Conservation (phyloP, 108 stramenopile genomes). For the Cyclostephanos tholiformis region DNA sequence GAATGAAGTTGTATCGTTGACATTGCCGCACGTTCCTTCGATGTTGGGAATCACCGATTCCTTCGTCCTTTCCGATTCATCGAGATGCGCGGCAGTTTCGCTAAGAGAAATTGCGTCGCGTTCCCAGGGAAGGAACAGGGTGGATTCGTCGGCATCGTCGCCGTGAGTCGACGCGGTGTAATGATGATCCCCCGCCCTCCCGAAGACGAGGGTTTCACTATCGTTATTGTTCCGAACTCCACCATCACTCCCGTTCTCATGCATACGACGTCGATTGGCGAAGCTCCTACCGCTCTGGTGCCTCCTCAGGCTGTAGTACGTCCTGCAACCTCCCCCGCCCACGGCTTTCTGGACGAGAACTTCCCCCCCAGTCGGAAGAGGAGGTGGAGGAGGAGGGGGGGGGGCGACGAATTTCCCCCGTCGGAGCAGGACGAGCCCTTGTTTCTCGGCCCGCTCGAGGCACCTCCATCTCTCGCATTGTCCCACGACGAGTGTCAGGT, state of each 20-base stretch:
- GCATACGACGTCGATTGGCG: constrained; percentile 53
- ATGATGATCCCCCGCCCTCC: constrained; percentile 44
- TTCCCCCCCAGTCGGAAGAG: neutral
- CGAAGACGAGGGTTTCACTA: constrained; percentile 78
- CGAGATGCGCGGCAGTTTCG: neutral
- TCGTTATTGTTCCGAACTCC: constrained; percentile 16
- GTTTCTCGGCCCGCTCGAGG: constrained; percentile 57
- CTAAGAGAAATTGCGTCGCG: neutral
- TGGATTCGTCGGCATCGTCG: neutral
- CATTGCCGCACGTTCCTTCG: neutral
- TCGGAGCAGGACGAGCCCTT: constrained; percentile 62
- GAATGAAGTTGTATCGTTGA: constrained; percentile 12
- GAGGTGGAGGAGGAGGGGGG: constrained; percentile 40
- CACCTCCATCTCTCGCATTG: constrained; percentile 79
- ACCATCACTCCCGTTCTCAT: neutral
- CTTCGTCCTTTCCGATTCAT: neutral
- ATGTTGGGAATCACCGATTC: neutral
- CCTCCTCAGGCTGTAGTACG: constrained; percentile 66
- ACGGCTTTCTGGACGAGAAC: neutral
- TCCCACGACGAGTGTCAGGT: constrained; percentile 72
- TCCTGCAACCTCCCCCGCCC: neutral
- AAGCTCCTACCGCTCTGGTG: constrained; percentile 88
- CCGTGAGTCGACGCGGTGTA: neutral
- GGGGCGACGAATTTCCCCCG: constrained; percentile 63
- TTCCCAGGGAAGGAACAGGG: constrained; percentile 45